Evolutionary conservation across 163 green algal genomes (phyloP).

Genomic region (Coccomyxa subellipsoidea): DNA sequence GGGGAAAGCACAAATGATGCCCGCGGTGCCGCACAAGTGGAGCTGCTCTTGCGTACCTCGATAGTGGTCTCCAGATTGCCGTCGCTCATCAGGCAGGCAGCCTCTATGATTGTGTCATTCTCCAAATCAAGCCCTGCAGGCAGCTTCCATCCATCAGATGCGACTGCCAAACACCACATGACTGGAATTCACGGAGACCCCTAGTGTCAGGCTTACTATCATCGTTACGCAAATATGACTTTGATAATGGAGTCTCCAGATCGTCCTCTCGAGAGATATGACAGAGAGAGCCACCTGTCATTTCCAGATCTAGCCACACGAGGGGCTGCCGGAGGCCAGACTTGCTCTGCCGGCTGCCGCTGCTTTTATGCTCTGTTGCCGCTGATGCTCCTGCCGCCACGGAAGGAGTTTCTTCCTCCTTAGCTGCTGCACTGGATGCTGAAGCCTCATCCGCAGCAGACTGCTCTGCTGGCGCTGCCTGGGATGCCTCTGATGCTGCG

Average conservation of each 20-base stretch:
- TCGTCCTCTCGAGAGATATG: no score
- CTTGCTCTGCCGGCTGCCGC: background rate
- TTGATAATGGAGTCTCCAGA: no score
- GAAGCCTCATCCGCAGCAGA: background rate
- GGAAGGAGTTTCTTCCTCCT: no score
- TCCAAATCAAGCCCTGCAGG: conserved; percentile 73
- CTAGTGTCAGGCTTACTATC: no score
- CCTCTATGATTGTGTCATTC: conserved; percentile 85
- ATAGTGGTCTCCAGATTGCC: conserved; percentile 54
- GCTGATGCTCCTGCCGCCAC: background rate
- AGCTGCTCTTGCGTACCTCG: conserved; percentile 38
- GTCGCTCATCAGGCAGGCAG: conserved; percentile 88
- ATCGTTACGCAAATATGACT: background rate
- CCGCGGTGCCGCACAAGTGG: no score
- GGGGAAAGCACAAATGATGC: no score
- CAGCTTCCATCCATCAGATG: background rate
- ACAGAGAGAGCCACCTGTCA: conserved; percentile 69
- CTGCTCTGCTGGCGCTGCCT: background rate
- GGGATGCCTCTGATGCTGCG: background rate
- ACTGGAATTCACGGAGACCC: no score
- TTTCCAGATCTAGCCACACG: conserved; percentile 94
- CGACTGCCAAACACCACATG: no score
- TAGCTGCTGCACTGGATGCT: background rate
- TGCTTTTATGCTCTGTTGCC: background rate
- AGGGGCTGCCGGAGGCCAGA: conserved; percentile 50